Base-by-base conservation (phyloP, 2,329 filamentous ascomycete genomes). In the Phyllosticta paracitricarpa region DNA sequence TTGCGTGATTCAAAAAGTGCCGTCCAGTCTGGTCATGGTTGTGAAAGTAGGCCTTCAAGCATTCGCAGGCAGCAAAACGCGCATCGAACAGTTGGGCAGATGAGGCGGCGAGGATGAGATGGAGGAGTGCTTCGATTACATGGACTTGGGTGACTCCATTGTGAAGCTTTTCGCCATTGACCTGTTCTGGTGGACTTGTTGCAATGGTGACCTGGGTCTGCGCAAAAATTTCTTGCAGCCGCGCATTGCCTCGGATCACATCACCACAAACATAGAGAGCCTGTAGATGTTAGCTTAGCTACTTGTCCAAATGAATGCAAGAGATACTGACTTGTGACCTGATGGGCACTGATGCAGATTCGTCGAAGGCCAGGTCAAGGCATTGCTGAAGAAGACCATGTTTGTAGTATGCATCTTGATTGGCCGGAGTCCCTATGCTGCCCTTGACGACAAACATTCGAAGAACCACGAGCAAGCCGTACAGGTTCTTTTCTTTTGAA, bases 111-210 rank as follows among this genome's bases (percentile, higher is more conserved):
- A 99, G 78, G 0, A 88, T 86, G 53, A 97, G 78, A 67, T 97
- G 91, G 56, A 99, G 79, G 19, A 99, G 79, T 1, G 90, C 94
- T 73, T 97, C 93, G 68, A 99, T 96, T 30, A 99, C 91, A 74
- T 96, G 96, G 35, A 93, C 85, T 61, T 83, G 83, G 14, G 80
- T 76, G 9, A 80, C 73, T n/a, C 79, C 81, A 63, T 84, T 84
- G 4, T 73, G 68, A 6, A 67, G 64, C 54, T 71, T 67, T 35
- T 80, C 77, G 55, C 84, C 70, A 9, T 87, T 81, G 2, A 97
- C 91, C 68, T 90, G 88, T 53, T 96, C 81, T 17, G 40, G 40
- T n/a, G 40, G 40, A n/a, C 40, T 48, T 48, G 40, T n/a, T 68
- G 94, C 89, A 72, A 99, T 97, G 56, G 82, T 84, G 2, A 62